phyloP scores from a whole-genome alignment of 495 filamentous ascomycete species.

The Penicillium steckii region DNA sequence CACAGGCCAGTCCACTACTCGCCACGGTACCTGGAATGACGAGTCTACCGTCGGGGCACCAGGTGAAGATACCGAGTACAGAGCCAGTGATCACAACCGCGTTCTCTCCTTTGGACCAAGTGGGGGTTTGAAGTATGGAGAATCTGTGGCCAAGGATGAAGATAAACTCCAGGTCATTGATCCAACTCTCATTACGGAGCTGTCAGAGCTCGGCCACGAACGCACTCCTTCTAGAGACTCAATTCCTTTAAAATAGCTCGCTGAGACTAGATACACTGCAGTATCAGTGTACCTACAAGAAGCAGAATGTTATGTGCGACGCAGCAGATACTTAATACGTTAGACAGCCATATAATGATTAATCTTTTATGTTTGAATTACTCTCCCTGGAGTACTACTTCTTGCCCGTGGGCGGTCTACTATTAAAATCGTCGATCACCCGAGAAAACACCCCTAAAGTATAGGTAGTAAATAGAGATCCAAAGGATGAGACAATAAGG shows the following conservation, averaged over 20 bases:
- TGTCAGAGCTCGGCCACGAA: constrained; percentile 2
- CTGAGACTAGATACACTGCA: too few relatives aligned
- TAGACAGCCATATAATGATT: too few relatives aligned
- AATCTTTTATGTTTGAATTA: too few relatives aligned
- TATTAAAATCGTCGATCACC: too few relatives aligned
- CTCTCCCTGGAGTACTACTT: too few relatives aligned
- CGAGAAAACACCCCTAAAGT: too few relatives aligned
- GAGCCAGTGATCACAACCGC: constrained; percentile 25
- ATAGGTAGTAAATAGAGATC: too few relatives aligned
- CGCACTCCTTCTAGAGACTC: neutral
- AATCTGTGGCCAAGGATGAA: neutral
- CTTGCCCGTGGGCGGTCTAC: too few relatives aligned
- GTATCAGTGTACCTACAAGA: too few relatives aligned
- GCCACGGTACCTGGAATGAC: constrained; percentile 33
- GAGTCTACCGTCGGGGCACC: constrained; percentile 31
- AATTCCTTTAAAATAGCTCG: neutral
- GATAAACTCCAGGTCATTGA: constrained; percentile 8
- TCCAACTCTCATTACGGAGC: constrained; percentile 3
- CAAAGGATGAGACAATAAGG: too few relatives aligned
- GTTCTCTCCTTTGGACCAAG: constrained; percentile 24
- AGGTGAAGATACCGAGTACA: constrained; percentile 35
- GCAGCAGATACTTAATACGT: too few relatives aligned
- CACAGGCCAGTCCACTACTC: constrained; percentile 17
- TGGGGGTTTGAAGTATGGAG: constrained; percentile 3
- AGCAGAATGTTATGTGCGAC: too few relatives aligned